These are phyloP conservation scores for Hyaloscypha hepaticicola DNA, from an alignment of 495 filamentous ascomycete genomes.

Conservation along the genomic window DNA sequence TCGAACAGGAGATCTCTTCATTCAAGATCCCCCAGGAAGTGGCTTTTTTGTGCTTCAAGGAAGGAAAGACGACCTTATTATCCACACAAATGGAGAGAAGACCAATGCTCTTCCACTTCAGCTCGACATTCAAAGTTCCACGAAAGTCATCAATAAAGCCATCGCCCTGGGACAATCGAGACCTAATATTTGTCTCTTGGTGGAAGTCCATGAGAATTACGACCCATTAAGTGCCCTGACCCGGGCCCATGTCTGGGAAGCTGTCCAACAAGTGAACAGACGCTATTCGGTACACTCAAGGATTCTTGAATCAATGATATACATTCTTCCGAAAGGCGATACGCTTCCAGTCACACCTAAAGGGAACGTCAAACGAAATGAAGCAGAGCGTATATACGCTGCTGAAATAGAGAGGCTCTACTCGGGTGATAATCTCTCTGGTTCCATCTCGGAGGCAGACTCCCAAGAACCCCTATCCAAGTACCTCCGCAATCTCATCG, in stretches of 20 bases:
- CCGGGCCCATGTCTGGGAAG: slow-evolving; percentile 18
- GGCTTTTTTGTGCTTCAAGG: slow-evolving; percentile 26
- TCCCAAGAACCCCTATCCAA: slow-evolving; percentile 9
- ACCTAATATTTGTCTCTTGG: slow-evolving; percentile 24
- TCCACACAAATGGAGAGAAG: slow-evolving; percentile 33
- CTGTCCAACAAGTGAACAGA: slow-evolving; percentile 24
- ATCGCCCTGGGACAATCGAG: slow-evolving; percentile 31
- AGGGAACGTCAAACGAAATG: slow-evolving; percentile 31
- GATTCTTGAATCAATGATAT: slow-evolving; percentile 26
- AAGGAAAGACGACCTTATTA: slow-evolving; percentile 30
- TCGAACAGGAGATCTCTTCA: slow-evolving; percentile 31
- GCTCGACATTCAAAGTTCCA: slow-evolving; percentile 29
- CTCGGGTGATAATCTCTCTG: background rate
- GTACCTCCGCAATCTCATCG: slow-evolving; percentile 22
- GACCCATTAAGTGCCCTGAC: slow-evolving; percentile 7
- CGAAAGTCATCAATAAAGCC: slow-evolving; percentile 26
- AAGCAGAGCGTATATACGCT: slow-evolving; percentile 20
- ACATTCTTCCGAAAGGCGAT: slow-evolving; percentile 22
- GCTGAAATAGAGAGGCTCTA: slow-evolving; percentile 23
- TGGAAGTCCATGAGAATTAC: slow-evolving; percentile 24
- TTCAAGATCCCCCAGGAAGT: slow-evolving; percentile 31
- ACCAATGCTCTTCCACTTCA: slow-evolving; percentile 26
- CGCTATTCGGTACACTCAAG: slow-evolving; percentile 27
- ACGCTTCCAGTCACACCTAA: slow-evolving; percentile 29
- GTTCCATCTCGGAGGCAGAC: background rate